A percentile compares a stretch with the other conserved stretches of the same genome.
Evolutionary conservation across 768 basidiomycete genomes (phyloP).

Genomic region (Podaxis sp.): DNA sequence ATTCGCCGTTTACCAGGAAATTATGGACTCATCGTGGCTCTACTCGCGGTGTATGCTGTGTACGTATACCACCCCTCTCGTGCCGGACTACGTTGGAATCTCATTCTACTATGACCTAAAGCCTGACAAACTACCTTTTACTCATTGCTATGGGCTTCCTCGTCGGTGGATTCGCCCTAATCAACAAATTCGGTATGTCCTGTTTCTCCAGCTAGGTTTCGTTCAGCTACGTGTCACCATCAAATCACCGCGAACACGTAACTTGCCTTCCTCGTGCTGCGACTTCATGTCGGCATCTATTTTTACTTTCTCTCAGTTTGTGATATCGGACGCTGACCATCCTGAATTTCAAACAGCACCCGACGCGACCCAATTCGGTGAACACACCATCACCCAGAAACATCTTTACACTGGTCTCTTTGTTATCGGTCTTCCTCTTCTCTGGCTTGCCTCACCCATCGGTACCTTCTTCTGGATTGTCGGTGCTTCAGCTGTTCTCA

Average conservation of each 20-base stretch:
- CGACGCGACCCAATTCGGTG: conserved; percentile 81
- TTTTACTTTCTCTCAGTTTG: neutral
- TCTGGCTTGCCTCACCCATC: conserved; percentile 75
- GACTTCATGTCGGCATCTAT: neutral
- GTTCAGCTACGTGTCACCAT: neutral
- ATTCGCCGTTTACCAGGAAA: conserved; percentile 53
- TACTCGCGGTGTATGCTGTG: conserved; percentile 85
- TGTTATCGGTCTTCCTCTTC: conserved; percentile 85
- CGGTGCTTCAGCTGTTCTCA: conserved; percentile 79
- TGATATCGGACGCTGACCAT: neutral
- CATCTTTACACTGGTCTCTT: conserved; percentile 85
- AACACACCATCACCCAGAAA: conserved; percentile 83
- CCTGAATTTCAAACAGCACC: conserved; percentile 44
- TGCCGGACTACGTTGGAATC: neutral
- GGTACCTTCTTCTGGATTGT: conserved; percentile 93
- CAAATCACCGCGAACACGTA: neutral
- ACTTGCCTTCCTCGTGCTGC: neutral
- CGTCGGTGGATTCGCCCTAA: conserved; percentile 84
- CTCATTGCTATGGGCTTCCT: conserved; percentile 84
- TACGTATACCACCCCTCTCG: conserved; percentile 27
- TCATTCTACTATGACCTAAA: conserved; percentile 22
- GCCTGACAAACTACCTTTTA: conserved; percentile 78
- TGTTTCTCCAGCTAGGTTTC: neutral
- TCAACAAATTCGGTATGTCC: conserved; percentile 84
- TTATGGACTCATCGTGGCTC: conserved; percentile 74